Evolutionary conservation across 75 land plant species (phyloP), one percentile per base, ranked within the genome.

Genomic region (Picea glauca): DNA sequence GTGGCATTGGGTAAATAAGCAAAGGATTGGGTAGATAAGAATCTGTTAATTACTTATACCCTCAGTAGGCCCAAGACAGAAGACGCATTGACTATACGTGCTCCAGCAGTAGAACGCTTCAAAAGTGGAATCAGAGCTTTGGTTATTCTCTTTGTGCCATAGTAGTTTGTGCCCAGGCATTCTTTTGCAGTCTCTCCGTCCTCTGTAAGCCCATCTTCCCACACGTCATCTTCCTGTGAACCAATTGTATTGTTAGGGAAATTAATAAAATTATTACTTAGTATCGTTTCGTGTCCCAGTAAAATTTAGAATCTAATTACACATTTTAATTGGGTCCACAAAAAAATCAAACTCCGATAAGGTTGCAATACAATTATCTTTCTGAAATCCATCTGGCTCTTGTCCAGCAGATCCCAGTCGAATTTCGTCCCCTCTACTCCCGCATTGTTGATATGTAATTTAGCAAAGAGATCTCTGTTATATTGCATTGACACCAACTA

Each of bases 1-100:
- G 5, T 6, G 8, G 20, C n/a, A 38, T 2, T 12, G 13, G 1
- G 4, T 30, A 32, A 0, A 40, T 18, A 38, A 20, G 6, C 12
- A 35, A 18, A 3, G 23, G 23, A 9, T 1, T 68, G 20, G 1
- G 5, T 1, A 38, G 1, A 68, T 26, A 26, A 20, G 5, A 38
- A 17, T 18, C 17, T 31, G 20, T 38, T 68, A 6, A 14, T 9
- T 40, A 40, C 4, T 40, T 40, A 40, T 38, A 68, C 72, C 50
- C 38, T 15, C 6, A 68, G 0, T 17, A 68, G 32, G 17, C 72
- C 72, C 0, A 20, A 20, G 46, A 35, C 50, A 15, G 97, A 90
- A 82, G 90, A 89, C 35, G 90, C 87, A 56, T 88, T 91, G 20
- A 95, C 88, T 64, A 95, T 95, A 4, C 98, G 90, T 58, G 92